phyloP scores from a whole-genome alignment of 805 yeast genomes.

The Wickerhamomyces rabaulensis region DNA sequence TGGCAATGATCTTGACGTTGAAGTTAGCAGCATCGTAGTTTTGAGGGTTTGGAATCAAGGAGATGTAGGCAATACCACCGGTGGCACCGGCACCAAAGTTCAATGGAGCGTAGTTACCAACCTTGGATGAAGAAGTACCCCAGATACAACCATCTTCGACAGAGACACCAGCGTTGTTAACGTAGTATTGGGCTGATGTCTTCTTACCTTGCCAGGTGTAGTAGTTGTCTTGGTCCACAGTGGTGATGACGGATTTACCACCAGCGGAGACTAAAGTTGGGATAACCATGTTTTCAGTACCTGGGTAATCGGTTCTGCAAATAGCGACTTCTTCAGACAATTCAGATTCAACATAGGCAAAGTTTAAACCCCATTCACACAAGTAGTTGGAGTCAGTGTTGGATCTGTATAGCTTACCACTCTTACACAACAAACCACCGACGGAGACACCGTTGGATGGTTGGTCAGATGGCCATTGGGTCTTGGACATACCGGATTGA shows the following conservation, averaged over 20 bases:
- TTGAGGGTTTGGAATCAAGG: constrained; percentile 95
- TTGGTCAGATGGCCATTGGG: constrained; percentile 92
- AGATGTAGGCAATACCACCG: constrained; percentile 64
- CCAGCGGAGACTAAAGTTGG: constrained; percentile 84
- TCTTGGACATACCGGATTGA: constrained; percentile 98
- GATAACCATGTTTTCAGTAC: constrained; percentile 96
- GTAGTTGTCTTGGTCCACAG: constrained; percentile 73
- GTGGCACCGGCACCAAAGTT: constrained; percentile 89
- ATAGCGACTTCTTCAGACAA: constrained; percentile 68
- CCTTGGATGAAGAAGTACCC: constrained; percentile 74
- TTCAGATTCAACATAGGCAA: constrained; percentile 66
- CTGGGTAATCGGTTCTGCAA: constrained; percentile 99
- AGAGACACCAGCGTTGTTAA: constrained; percentile 92
- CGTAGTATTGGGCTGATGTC: constrained; percentile 96
- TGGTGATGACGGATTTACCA: constrained; percentile 58
- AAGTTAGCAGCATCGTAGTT: constrained; percentile 61
- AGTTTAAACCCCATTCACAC: constrained; percentile 81
- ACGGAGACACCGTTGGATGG: constrained; percentile 86
- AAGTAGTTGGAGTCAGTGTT: constrained; percentile 61
- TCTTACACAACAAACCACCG: constrained; percentile 87
- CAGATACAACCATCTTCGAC: constrained; percentile 89
- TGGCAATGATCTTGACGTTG: constrained; percentile 72
- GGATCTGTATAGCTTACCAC: constrained; percentile 80
- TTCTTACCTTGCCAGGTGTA: constrained; percentile 75
- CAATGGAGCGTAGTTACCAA: constrained; percentile 98